Evolutionary conservation across 1,284 basidiomycete genomes (phyloP).

Genomic region (Trichosporon ovoides): DNA sequence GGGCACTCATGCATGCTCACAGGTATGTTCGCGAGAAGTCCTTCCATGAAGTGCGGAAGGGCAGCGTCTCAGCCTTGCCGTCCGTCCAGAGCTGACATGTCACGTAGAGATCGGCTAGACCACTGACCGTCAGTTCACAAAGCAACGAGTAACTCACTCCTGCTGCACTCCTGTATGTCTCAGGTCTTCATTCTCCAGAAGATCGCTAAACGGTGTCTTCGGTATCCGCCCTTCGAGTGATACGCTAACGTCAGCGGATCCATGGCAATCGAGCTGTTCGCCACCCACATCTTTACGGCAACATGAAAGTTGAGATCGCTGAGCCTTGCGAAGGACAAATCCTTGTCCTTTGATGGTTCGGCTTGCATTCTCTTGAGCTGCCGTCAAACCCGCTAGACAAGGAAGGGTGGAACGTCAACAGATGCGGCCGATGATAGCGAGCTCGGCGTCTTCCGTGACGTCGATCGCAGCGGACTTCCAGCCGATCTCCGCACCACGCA

Average conservation of each 20-base stretch:
- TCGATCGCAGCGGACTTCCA: conserved; percentile 1
- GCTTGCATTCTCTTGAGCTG: conserved; percentile 22
- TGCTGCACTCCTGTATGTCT: conserved; percentile 75
- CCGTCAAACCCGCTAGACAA: not conserved
- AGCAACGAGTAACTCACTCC: conserved; percentile 54
- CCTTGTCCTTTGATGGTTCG: conserved; percentile 49
- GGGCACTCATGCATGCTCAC: conserved; percentile 48
- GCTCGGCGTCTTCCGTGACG: not conserved
- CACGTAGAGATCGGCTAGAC: conserved; percentile 83
- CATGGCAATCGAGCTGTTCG: not conserved
- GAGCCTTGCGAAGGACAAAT: conserved; percentile 83
- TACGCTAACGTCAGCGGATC: conserved; percentile 55
- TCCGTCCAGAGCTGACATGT: conserved; percentile 85
- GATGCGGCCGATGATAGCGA: not conserved
- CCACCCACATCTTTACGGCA: conserved; percentile 74
- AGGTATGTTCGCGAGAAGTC: conserved; percentile 77
- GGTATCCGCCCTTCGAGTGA: conserved; percentile 76
- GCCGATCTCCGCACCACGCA: conserved; percentile 1
- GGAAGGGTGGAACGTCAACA: not conserved
- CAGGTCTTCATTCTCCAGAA: conserved; percentile 70
- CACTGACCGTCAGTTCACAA: conserved; percentile 51
- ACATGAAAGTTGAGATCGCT: conserved; percentile 79
- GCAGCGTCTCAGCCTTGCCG: conserved; percentile 85
- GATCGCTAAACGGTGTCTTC: conserved; percentile 61
- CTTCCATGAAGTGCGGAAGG: conserved; percentile 86